Percentiles rank a stretch among this genome's conserved stretches.
These are phyloP conservation scores for Pythium brachiatum DNA, from an alignment of 352 stramenopile genomes.

Conservation along the genomic window DNA sequence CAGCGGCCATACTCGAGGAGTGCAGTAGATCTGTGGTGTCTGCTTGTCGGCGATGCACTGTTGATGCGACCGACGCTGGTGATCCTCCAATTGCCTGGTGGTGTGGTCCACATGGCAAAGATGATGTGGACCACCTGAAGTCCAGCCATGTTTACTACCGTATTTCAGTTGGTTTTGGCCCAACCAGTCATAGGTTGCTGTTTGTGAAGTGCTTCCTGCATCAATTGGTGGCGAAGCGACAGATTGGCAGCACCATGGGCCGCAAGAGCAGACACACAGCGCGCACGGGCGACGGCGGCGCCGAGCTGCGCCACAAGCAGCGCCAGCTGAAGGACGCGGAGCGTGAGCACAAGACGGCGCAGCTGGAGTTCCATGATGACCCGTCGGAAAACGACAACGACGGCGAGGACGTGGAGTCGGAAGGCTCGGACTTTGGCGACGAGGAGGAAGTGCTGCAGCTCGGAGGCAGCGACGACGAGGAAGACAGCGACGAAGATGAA, in stretches of 20 bases:
- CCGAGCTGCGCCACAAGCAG: slow-evolving; percentile 66
- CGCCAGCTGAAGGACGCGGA: slow-evolving; percentile 58
- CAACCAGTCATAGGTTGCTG: slow-evolving; percentile 31
- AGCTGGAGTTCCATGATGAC: slow-evolving; percentile 86
- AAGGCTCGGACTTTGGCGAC: slow-evolving; percentile 53
- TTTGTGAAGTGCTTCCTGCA: slow-evolving; percentile 23
- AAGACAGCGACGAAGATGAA: slow-evolving; percentile 41
- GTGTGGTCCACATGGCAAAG: neutral
- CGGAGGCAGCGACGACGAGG: slow-evolving; percentile 37
- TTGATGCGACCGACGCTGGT: slow-evolving; percentile 7
- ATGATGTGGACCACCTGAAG: slow-evolving; percentile 14
- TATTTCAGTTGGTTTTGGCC: slow-evolving; percentile 20
- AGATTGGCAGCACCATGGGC: slow-evolving; percentile 45
- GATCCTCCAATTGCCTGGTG: slow-evolving; percentile 10
- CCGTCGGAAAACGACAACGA: slow-evolving; percentile 73
- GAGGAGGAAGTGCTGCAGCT: slow-evolving; percentile 75
- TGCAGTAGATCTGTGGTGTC: neutral
- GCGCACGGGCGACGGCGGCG: slow-evolving; percentile 75
- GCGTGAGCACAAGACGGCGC: slow-evolving; percentile 52
- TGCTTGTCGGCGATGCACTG: neutral
- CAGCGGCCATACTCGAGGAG: neutral
- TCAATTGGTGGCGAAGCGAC: slow-evolving; percentile 18
- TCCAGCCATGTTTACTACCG: neutral
- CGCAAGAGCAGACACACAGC: slow-evolving; percentile 64
- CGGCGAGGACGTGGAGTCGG: slow-evolving; percentile 52